Percentiles rank a stretch among this genome's conserved stretches.
Conservation (phyloP, 2,329 filamentous ascomycete genomes). For the Fusarium aywerte region DNA sequence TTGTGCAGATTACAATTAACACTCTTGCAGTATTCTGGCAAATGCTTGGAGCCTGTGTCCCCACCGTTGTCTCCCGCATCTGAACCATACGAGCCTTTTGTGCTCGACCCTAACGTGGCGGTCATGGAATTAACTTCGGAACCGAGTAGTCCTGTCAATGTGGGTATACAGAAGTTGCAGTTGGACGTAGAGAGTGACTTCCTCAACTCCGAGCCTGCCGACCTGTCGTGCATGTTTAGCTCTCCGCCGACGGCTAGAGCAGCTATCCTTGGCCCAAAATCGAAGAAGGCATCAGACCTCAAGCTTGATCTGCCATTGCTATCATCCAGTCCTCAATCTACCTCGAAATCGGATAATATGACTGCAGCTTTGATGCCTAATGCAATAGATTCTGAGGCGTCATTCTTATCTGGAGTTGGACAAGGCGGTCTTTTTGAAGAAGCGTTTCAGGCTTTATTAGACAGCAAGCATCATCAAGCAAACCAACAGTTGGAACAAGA, state of each 20-base stretch:
- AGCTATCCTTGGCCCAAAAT: not conserved
- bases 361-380: not conserved
- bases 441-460: conserved; percentile 39
- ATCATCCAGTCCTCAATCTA: conserved; percentile 24
- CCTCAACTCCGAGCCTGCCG: conserved; percentile 39
- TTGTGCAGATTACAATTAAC: not conserved
- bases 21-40: not conserved
- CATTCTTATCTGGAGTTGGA: not conserved
- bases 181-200: conserved; percentile 5
- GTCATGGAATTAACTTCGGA: conserved; percentile 49
- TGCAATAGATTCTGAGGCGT: not conserved
- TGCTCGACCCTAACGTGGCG: conserved; percentile 34
- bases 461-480: conserved; percentile 18
- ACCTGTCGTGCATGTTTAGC: conserved; percentile 20
- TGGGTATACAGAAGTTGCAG: conserved; percentile 10
- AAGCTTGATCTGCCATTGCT: conserved; percentile 44
- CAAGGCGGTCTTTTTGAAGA: conserved; percentile 40
- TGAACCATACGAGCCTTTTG: conserved; percentile 26
- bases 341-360: not conserved
- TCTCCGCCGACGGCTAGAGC: conserved; percentile 18
- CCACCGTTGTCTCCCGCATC: conserved; percentile 47
- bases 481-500: conserved; percentile 46
- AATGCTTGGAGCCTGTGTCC: conserved; percentile 37
- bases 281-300: conserved; percentile 6
- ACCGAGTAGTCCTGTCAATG: conserved; percentile 43